Percentiles rank a stretch among this genome's conserved stretches.
phyloP scores from a whole-genome alignment of 208 protist genomes.

The Leishmania amazonensis region DNA sequence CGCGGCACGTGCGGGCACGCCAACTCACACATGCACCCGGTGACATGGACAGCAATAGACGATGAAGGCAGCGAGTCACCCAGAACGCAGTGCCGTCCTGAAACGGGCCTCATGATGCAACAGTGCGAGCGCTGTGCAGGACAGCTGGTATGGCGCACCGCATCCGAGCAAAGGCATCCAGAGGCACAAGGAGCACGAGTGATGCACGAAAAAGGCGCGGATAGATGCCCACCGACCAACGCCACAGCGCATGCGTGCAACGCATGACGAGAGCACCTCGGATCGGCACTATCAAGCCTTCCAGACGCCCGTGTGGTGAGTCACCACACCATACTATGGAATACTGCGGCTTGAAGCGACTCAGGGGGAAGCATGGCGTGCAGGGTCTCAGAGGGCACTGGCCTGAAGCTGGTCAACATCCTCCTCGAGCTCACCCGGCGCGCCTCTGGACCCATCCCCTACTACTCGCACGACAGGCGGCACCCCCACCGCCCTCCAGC shows the following conservation, averaged over 20 bases:
- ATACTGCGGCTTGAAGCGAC: not conserved
- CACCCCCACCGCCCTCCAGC: not conserved
- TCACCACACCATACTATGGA: not conserved
- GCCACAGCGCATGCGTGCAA: not conserved
- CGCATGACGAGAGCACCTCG: not conserved
- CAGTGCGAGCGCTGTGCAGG: not conserved
- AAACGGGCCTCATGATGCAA: not conserved
- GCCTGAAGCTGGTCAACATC: not conserved
- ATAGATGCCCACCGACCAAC: not conserved
- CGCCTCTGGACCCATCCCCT: not conserved
- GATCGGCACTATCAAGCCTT: not conserved
- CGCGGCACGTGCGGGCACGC: not conserved
- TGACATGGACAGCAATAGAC: not conserved
- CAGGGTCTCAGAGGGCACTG: not conserved
- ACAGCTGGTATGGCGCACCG: not conserved
- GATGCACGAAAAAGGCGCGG: not conserved
- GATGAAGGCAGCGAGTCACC: not conserved
- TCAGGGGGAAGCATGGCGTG: not conserved
- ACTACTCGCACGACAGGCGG: not conserved
- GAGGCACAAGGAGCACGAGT: not conserved
- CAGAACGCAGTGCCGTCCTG: not conserved
- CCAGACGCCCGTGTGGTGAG: not conserved
- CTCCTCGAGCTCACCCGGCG: not conserved
- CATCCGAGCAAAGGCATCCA: not conserved
- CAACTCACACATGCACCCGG: not conserved